Conservation (phyloP, 2,329 filamentous ascomycete species). For the Sclerotinia spermophila region DNA sequence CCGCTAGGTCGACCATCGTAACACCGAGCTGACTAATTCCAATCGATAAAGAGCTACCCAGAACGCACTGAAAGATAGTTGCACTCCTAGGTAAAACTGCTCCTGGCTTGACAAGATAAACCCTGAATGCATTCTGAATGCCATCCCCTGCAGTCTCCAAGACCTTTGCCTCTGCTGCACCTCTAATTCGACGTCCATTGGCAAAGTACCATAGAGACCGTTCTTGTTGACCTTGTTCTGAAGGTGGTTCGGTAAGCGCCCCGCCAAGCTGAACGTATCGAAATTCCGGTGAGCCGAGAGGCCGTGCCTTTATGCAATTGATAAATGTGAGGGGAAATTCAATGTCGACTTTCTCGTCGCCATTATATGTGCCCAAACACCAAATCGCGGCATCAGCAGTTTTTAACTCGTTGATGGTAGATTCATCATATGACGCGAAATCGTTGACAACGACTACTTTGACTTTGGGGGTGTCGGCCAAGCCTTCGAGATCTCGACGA, state of each 20-base stretch:
- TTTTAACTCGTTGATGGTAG: not conserved
- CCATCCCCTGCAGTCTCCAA: not conserved
- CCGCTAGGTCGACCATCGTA: not conserved
- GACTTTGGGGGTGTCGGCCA: not conserved
- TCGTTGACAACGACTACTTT: not conserved
- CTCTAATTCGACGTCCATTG: not conserved
- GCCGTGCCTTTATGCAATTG: not conserved
- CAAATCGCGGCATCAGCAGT: not conserved
- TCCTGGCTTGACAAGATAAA: conserved; percentile 4
- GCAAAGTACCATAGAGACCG: not conserved
- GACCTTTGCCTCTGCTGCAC: not conserved
- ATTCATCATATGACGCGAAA: conserved; percentile 3
- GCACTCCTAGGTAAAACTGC: not conserved
- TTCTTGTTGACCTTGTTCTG: not conserved
- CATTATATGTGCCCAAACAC: conserved; percentile 5
- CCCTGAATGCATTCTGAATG: not conserved
- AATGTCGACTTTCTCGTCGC: not conserved
- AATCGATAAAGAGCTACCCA: not conserved
- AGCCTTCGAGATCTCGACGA: not conserved
- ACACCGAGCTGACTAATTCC: not conserved
- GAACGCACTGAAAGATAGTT: not conserved
- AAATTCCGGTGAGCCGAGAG: not conserved
- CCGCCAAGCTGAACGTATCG: not conserved
- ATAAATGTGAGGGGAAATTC: not conserved
- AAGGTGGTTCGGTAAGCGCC: conserved; percentile 1